These are phyloP conservation scores for Pythium phragmitis DNA, from an alignment of 352 stramenopile genomes.

Conservation along the genomic window DNA sequence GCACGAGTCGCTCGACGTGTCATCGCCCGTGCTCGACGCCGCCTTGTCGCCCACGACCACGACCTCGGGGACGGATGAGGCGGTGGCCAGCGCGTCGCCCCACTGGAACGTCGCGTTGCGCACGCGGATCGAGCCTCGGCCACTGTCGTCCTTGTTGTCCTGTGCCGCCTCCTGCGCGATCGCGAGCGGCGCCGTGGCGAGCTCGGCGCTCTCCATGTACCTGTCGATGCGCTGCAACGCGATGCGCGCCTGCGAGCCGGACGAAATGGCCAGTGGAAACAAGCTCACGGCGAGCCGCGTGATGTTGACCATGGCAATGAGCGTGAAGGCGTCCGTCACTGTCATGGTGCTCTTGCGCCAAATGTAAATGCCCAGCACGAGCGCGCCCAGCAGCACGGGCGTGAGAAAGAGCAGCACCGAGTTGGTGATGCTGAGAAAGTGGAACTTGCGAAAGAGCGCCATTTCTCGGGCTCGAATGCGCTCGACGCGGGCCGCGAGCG, in stretches of 20 bases:
- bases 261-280: slow-evolving; percentile 28
- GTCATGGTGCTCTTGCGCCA: slow-evolving; percentile 37
- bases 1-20: slow-evolving; percentile 10
- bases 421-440: slow-evolving; percentile 61
- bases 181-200: not conserved
- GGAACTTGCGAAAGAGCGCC: slow-evolving; percentile 46
- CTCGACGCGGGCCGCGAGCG: slow-evolving; percentile 40
- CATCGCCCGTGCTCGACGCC: not conserved
- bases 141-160: not conserved
- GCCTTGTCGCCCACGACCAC: slow-evolving; percentile 23
- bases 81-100: not conserved
- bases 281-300: slow-evolving; percentile 39
- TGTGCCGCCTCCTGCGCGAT: not conserved
- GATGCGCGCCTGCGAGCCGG: slow-evolving; percentile 28
- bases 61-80: slow-evolving; percentile 16
- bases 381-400: slow-evolving; percentile 38
- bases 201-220: slow-evolving; percentile 31
- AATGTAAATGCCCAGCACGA: slow-evolving; percentile 42
- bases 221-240: slow-evolving; percentile 28
- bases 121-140: slow-evolving; percentile 17
- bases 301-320: slow-evolving; percentile 63
- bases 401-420: slow-evolving; percentile 56
- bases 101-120: slow-evolving; percentile 26
- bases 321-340: slow-evolving; percentile 51
- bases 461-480: slow-evolving; percentile 44